Conservation (phyloP, 768 basidiomycete species). For the Trametopsis cervina region DNA sequence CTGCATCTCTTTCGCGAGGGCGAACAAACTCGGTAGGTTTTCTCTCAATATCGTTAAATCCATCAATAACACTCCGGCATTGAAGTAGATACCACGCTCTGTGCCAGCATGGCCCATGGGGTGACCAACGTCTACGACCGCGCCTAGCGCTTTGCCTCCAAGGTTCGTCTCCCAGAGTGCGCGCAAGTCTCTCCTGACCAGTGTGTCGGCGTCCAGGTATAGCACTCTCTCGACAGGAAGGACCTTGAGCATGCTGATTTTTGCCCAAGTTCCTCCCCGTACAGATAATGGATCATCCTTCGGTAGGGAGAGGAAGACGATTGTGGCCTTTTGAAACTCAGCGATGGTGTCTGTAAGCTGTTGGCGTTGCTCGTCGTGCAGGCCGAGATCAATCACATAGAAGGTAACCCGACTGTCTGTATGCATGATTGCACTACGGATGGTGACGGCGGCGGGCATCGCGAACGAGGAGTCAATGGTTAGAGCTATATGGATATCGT, state of each 20-base stretch:
- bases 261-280: conserved; percentile 38
- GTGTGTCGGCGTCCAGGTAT: conserved; percentile 47
- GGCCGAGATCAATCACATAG: conserved; percentile 44
- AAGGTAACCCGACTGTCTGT: conserved; percentile 35
- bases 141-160: conserved; percentile 34
- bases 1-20: conserved; percentile 21
- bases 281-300: conserved; percentile 23
- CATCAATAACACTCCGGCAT: conserved; percentile 47
- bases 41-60: conserved; percentile 36
- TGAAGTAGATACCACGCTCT: conserved; percentile 38
- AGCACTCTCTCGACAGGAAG: conserved; percentile 44
- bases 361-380: conserved; percentile 22
- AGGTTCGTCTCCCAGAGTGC: conserved; percentile 42
- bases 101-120: conserved; percentile 38
- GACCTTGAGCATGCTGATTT: conserved; percentile 38
- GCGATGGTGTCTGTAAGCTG: conserved; percentile 26
- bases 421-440: conserved; percentile 33
- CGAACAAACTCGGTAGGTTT: conserved; percentile 21
- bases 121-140: conserved; percentile 40
- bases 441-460: conserved; percentile 41
- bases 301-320: conserved; percentile 37
- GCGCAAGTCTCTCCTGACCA: conserved; percentile 34
- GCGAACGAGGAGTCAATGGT: conserved; percentile 37
- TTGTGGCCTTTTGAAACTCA: conserved; percentile 24
- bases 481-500: conserved; percentile 43